Conservation (phyloP, 352 stramenopile species). For the Globisporangium emineosum region DNA sequence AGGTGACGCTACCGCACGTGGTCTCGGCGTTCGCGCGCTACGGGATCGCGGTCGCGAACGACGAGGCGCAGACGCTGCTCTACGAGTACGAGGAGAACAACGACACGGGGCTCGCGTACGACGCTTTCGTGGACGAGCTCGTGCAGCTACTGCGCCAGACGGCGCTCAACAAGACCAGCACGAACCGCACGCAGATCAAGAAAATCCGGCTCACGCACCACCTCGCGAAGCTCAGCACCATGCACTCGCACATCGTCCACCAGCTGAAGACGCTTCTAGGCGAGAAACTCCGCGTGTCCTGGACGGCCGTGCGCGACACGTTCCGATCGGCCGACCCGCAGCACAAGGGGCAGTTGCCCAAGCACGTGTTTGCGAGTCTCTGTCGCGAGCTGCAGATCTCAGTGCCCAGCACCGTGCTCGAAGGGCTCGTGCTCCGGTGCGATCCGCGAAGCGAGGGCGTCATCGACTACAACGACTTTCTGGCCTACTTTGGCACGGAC, state of each 20-base stretch:
- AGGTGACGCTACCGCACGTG: constrained; percentile 43
- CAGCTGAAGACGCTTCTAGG: constrained; percentile 45
- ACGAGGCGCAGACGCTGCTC: constrained; percentile 56
- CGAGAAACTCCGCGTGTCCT: constrained; percentile 46
- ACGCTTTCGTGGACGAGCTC: constrained; percentile 59
- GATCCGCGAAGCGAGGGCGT: constrained; percentile 18
- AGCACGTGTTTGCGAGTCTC: constrained; percentile 39
- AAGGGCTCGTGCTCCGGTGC: constrained; percentile 36
- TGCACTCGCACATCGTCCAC: constrained; percentile 41
- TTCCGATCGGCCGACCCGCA: constrained; percentile 38
- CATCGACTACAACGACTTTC: constrained; percentile 68
- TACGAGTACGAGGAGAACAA: constrained; percentile 83
- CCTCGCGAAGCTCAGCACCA: constrained; percentile 40
- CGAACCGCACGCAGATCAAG: constrained; percentile 44
- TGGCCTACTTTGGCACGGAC: constrained; percentile 51
- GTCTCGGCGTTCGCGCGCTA: constrained; percentile 44
- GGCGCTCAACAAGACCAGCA: constrained; percentile 33
- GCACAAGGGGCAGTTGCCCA: constrained; percentile 33
- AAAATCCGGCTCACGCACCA: constrained; percentile 55
- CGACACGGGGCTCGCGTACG: constrained; percentile 51
- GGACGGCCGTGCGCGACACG: constrained; percentile 49
- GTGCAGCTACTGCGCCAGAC: constrained; percentile 43
- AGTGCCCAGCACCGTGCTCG: constrained; percentile 28
- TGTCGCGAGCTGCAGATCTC: constrained; percentile 33
- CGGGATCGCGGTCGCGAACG: constrained; percentile 43